phyloP scores from a whole-genome alignment of 73 alveolate species.

The Paraurostyla sp. region DNA sequence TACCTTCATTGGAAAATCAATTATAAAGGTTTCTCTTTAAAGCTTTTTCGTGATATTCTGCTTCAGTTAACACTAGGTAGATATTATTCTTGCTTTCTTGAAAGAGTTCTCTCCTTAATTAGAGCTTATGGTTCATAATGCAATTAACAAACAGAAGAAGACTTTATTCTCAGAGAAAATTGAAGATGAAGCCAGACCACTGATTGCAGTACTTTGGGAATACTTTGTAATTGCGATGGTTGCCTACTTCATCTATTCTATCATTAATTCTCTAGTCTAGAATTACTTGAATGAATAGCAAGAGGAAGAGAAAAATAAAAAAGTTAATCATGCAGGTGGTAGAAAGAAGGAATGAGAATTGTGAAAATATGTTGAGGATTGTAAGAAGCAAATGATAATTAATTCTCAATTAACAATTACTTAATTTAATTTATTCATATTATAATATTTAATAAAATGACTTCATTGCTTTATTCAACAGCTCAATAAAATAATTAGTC shows the following conservation, averaged over 20 bases:
- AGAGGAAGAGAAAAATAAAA: constrained; percentile 17
- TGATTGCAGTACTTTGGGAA: constrained; percentile 62
- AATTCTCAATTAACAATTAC: too few species aligned
- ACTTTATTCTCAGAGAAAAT: constrained; percentile 69
- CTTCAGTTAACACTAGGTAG: constrained; percentile 82
- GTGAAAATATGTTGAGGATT: not conserved
- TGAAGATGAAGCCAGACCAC: constrained; percentile 68
- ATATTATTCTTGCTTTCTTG: constrained; percentile 60
- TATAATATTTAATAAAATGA: too few species aligned
- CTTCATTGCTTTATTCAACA: too few species aligned
- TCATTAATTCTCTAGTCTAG: constrained; percentile 52
- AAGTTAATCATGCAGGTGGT: too few species aligned
- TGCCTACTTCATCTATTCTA: constrained; percentile 57
- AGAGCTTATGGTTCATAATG: constrained; percentile 57
- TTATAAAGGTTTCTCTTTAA: constrained; percentile 76
- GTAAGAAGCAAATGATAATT: too few species aligned
- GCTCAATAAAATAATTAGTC: too few species aligned
- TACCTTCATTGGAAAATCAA: constrained; percentile 88
- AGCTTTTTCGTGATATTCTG: constrained; percentile 78
- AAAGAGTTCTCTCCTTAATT: constrained; percentile 68
- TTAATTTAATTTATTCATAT: too few species aligned
- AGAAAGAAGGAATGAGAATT: constrained; percentile 29
- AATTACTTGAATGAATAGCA: constrained; percentile 47
- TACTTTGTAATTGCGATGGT: constrained; percentile 74
- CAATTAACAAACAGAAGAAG: constrained; percentile 78